A percentile compares a stretch with the other conserved stretches of the same genome.
Conservation (phyloP, 2,329 filamentous ascomycete species). For the Ophiostoma ulmi region DNA sequence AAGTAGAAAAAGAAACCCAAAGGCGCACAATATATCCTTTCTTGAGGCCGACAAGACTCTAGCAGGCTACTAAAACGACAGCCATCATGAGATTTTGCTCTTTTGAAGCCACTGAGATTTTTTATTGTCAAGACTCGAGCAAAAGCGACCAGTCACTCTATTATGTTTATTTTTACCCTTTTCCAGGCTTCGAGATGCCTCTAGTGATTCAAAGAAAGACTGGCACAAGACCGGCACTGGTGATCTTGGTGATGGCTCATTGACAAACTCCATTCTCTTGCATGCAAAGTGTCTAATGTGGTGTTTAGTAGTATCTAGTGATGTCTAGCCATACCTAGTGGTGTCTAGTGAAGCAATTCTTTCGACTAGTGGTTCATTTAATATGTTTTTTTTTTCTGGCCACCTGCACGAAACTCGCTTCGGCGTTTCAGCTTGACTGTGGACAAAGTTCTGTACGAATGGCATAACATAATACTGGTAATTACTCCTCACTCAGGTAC, state of each 20-base stretch:
- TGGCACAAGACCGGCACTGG: neutral
- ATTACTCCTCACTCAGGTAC: too few species aligned
- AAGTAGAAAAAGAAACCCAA: constrained; percentile 4
- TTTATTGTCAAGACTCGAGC: neutral
- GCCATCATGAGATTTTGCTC: neutral
- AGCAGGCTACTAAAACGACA: neutral
- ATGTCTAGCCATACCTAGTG: too few species aligned
- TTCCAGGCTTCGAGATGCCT: neutral
- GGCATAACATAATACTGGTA: too few species aligned
- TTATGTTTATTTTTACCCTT: neutral
- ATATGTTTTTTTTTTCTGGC: neutral
- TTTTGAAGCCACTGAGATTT: too few species aligned
- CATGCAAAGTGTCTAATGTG: neutral
- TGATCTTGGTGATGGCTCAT: neutral
- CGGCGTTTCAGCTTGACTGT: neutral
- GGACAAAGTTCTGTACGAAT: too few species aligned
- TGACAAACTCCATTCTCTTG: constrained; percentile 8
- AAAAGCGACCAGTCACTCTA: constrained; percentile 1
- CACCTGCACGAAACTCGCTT: constrained; percentile 2
- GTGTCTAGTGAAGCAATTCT: neutral
- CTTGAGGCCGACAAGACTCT: neutral
- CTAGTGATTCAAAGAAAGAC: neutral
- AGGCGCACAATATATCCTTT: neutral
- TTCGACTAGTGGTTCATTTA: neutral
- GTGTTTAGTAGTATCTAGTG: neutral